Evolutionary conservation across 1,284 basidiomycete species (phyloP).

Genomic region (Heterobasidion occidentale): DNA sequence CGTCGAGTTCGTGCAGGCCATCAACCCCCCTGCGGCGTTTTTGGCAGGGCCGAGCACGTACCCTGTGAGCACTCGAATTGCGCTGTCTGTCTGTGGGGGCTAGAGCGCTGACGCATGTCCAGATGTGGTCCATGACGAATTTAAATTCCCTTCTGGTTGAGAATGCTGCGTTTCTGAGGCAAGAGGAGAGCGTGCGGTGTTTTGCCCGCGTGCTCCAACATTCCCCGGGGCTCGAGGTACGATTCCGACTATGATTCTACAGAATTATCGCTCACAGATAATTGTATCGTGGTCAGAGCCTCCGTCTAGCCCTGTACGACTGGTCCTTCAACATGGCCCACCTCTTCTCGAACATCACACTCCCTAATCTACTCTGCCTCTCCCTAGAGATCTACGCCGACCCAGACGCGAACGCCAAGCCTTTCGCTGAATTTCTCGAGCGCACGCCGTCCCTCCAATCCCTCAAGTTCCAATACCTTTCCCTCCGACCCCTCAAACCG

Average conservation of each 20-base stretch:
- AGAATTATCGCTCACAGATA: not conserved
- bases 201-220: conserved; percentile 5
- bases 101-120: not conserved
- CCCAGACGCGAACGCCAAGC: not conserved
- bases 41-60: not conserved
- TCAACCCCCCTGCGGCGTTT: not conserved
- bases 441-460: conserved; percentile 4
- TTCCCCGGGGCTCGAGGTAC: conserved; percentile 8
- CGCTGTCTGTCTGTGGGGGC: not conserved
- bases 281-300: not conserved
- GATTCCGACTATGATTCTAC: not conserved
- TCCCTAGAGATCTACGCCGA: conserved; percentile 6
- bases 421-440: conserved; percentile 3
- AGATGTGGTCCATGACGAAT: conserved; percentile 8
- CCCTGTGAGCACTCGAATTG: not conserved
- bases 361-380: conserved; percentile 2
- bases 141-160: conserved; percentile 4
- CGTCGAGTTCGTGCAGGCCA: conserved; percentile 4
- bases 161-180: conserved; percentile 4
- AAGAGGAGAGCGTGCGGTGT: conserved; percentile 2
- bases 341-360: conserved; percentile 1
- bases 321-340: conserved; percentile 1
- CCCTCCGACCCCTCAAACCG: not conserved
- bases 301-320: conserved; percentile 1
- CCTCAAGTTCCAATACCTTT: not conserved